These are phyloP conservation scores for Fonsecaea pedrosoi DNA, from an alignment of 2,329 filamentous ascomycete species.

Conservation along the genomic window DNA sequence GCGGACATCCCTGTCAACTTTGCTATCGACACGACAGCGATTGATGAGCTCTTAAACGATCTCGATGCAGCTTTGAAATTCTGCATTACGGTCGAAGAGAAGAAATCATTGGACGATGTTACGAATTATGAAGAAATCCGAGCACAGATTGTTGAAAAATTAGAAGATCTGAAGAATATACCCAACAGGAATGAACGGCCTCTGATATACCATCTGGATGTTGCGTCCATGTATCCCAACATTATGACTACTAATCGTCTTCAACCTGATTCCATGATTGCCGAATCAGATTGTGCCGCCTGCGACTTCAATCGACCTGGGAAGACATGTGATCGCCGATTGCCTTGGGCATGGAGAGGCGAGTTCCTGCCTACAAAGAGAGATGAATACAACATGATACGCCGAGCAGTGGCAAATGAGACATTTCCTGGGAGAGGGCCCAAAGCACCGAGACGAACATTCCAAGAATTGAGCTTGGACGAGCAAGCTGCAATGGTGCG, in stretches of 20 bases:
- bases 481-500: conserved; percentile 82
- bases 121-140: conserved; percentile 85
- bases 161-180: conserved; percentile 76
- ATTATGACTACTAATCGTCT: conserved; percentile 99
- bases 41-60: conserved; percentile 86
- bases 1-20: conserved; percentile 96
- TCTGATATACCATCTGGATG: conserved; percentile 96
- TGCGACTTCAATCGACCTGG: conserved; percentile 98
- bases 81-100: conserved; percentile 82
- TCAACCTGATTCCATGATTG: conserved; percentile 98
- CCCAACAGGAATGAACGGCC: conserved; percentile 85
- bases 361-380: conserved; percentile 95
- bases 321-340: conserved; percentile 91
- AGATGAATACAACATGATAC: conserved; percentile 99
- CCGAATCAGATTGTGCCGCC: conserved; percentile 92
- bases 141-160: conserved; percentile 74
- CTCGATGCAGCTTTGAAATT: conserved; percentile 89
- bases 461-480: conserved; percentile 79
- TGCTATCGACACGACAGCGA: conserved; percentile 81
- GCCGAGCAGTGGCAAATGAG: conserved; percentile 88
- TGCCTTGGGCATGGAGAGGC: conserved; percentile 98
- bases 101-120: conserved; percentile 79
- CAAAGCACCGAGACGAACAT: conserved; percentile 73
- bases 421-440: conserved; percentile 81
- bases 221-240: conserved; percentile 99